Conservation (phyloP, 2,329 filamentous ascomycete genomes). For the Alternaria consortialis region DNA sequence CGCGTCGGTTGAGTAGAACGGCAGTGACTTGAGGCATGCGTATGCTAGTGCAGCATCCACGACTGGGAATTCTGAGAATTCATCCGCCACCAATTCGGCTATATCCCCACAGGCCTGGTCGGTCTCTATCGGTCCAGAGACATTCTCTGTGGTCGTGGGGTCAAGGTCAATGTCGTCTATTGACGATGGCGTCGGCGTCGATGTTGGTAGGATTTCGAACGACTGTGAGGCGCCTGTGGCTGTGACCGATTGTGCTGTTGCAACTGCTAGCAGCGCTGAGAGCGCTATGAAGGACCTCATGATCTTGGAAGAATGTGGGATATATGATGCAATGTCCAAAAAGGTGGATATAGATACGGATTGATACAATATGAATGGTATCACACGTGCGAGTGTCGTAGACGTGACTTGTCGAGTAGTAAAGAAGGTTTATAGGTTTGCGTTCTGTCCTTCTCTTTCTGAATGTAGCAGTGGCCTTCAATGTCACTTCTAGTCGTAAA, state of each 20-base stretch:
- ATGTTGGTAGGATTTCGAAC: constrained; percentile 10
- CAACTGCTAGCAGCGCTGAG: constrained; percentile 8
- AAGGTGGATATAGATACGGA: neutral
- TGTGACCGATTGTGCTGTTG: constrained; percentile 12
- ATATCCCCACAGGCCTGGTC: constrained; percentile 42
- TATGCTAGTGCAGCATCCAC: constrained; percentile 48
- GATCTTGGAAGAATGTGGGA: neutral
- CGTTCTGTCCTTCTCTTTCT: neutral
- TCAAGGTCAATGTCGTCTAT: constrained; percentile 30
- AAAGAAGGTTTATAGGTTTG: neutral
- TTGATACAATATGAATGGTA: neutral
- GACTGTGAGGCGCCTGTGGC: constrained; percentile 16
- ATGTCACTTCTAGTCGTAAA: neutral
- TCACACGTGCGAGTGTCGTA: neutral
- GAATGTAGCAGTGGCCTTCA: neutral
- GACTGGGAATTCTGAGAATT: constrained; percentile 24
- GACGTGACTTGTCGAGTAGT: neutral
- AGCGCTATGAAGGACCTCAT: constrained; percentile 13
- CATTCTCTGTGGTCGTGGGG: constrained; percentile 38
- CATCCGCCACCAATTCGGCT: constrained; percentile 24
- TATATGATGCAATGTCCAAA: neutral
- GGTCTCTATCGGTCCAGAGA: constrained; percentile 43
- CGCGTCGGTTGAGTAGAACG: constrained; percentile 39
- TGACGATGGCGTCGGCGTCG: constrained; percentile 21
- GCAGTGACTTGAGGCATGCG: constrained; percentile 50